These are phyloP conservation scores for Rhododendron ferrugineum DNA, from an alignment of 148 eudicot species.

Conservation along the genomic window DNA sequence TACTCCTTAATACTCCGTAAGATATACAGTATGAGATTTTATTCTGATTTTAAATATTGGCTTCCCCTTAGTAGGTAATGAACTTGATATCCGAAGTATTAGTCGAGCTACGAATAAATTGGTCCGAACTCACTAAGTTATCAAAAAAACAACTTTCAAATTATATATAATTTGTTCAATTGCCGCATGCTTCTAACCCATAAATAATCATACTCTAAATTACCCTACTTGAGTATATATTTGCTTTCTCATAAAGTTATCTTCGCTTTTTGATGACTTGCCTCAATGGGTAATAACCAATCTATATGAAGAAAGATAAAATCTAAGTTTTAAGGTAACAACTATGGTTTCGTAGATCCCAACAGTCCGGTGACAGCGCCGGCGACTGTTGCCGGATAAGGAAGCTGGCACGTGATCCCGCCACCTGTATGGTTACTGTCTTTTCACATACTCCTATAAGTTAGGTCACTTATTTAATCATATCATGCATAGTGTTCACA, in stretches of 20 bases:
- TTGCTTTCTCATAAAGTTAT: neutral
- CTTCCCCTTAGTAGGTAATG: neutral
- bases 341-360: slow-evolving; percentile 33
- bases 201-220: neutral
- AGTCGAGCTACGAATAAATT: neutral
- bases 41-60: neutral
- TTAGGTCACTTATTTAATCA: neutral
- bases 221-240: neutral
- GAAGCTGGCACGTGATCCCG: slow-evolving; percentile 31
- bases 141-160: neutral
- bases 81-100: too few species aligned
- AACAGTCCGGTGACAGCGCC: slow-evolving; percentile 45
- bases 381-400: slow-evolving; percentile 20
- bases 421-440: slow-evolving; percentile 20
- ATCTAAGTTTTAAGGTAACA: slow-evolving; percentile 3
- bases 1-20: too few species aligned
- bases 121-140: too few species aligned
- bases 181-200: neutral
- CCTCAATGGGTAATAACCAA: slow-evolving; percentile 15
- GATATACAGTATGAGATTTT: neutral
- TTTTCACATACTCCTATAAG: slow-evolving; percentile 1
- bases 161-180: neutral
- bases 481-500: neutral
- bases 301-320: slow-evolving; percentile 20
- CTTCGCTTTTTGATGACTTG: neutral